Percentiles rank a stretch among this genome's conserved stretches.
These are phyloP conservation scores for Paraphaeosphaeria minitans DNA, from an alignment of 2,329 filamentous ascomycete species.

Conservation along the genomic window DNA sequence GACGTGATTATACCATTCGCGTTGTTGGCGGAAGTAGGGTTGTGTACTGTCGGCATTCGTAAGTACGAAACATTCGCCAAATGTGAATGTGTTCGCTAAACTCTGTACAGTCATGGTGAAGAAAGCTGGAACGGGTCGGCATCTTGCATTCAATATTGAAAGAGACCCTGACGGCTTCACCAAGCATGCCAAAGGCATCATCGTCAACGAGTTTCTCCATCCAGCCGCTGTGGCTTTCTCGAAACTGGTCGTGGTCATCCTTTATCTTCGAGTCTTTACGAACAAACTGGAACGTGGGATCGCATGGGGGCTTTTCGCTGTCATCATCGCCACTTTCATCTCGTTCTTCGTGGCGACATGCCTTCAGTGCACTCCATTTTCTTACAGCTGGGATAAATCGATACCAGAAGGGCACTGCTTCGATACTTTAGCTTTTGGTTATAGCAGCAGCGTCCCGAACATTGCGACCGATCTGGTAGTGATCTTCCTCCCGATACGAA, in stretches of 20 bases:
- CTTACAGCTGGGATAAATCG: conserved; percentile 34
- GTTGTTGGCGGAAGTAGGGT: conserved; percentile 19
- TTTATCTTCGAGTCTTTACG: conserved; percentile 34
- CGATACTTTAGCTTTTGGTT: conserved; percentile 24
- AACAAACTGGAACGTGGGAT: conserved; percentile 28
- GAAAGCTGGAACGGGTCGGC: conserved; percentile 30
- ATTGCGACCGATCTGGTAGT: conserved; percentile 31
- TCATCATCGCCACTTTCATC: conserved; percentile 29
- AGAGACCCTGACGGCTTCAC: conserved; percentile 22
- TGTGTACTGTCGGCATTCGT: conserved; percentile 29
- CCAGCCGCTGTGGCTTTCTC: conserved; percentile 34
- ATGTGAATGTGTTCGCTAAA: neutral
- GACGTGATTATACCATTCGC: conserved; percentile 24
- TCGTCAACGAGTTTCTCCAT: conserved; percentile 31
- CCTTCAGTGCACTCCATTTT: conserved; percentile 33
- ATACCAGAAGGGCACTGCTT: conserved; percentile 31
- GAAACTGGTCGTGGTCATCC: conserved; percentile 30
- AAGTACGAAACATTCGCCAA: conserved; percentile 6
- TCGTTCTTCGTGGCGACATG: conserved; percentile 26
- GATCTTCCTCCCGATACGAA: conserved; percentile 28
- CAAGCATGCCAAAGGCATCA: conserved; percentile 30
- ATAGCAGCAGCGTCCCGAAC: conserved; percentile 35
- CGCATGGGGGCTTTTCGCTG: conserved; percentile 24
- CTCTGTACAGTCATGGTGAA: conserved; percentile 30
- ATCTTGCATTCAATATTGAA: conserved; percentile 21